Evolutionary conservation across 805 yeast species (phyloP), one percentile per base, ranked within the genome.

Genomic region (Metschnikowia proteae): DNA sequence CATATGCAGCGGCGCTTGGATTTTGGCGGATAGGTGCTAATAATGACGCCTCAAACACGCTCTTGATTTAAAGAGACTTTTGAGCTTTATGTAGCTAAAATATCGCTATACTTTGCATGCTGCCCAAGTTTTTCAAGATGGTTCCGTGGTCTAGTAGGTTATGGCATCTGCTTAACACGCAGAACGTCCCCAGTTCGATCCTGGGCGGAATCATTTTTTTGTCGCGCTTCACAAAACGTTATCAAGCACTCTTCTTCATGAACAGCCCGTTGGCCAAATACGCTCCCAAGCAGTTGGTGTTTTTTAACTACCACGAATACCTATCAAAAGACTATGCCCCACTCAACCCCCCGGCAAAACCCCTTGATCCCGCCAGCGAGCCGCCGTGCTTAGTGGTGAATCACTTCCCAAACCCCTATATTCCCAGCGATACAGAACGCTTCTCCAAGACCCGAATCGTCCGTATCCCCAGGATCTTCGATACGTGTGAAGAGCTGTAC

Each of bases 221-320:
- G 38, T 23, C 39, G 39, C 39, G 22, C 28, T 2, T 11, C 30
- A 26, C 40, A 37, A 37, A 13, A 26, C 22, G 9, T 3, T 22
- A 22, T 26, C 13, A 29, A 2, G 3, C 28, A 25, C 39, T 8
- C n/a, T 13, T 11, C 22, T 27, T 17, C 23, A 55, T 60, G 62
- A 57, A 60, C 43, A 53, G 50, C 38, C 65, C 66, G 1, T 48
- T 50, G 36, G 46, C 59, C 5, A 61, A 61, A 46, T 57, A 62
- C 48, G 50, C 55, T 28, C 23, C 53, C 65, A 23, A 51, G 50
- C 47, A 49, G 27, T 39, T 54, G 22, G 49, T 49, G 5, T 83
- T 81, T 60, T 85, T 82, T 74, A 85, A 86, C 60, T 84, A 83
- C 56, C 88, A 85, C 59, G 91, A 85, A 60, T 82, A 70, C 58